These are phyloP conservation scores for Endocalyx cinctus DNA, from an alignment of 2,329 filamentous ascomycete genomes.

Conservation along the genomic window DNA sequence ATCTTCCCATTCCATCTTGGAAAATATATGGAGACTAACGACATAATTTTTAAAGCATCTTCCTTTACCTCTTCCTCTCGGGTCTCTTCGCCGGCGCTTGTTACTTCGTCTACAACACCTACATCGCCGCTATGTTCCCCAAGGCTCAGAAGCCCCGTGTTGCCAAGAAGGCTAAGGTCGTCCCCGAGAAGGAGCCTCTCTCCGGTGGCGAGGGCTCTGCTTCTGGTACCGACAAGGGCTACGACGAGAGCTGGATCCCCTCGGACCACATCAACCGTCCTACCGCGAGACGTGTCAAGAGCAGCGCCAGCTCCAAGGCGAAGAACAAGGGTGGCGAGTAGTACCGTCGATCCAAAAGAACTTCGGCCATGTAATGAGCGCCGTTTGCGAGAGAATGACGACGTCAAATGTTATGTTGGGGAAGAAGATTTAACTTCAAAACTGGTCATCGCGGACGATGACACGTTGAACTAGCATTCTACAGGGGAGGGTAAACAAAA, in stretches of 20 bases:
- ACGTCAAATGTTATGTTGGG: too few species aligned
- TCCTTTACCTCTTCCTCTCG: slow-evolving; percentile 90
- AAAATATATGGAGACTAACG: background rate
- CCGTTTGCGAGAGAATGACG: too few species aligned
- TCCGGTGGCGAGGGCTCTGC: slow-evolving; percentile 68
- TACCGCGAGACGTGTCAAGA: slow-evolving; percentile 63
- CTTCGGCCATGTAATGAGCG: too few species aligned
- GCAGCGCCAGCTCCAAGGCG: slow-evolving; percentile 43
- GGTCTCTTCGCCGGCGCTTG: slow-evolving; percentile 72
- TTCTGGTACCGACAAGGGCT: slow-evolving; percentile 64
- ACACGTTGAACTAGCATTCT: too few species aligned
- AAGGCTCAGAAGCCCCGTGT: slow-evolving; percentile 65
- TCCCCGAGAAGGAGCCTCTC: slow-evolving; percentile 53
- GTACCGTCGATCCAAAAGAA: too few species aligned
- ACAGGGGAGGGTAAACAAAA: too few species aligned
- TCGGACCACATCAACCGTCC: slow-evolving; percentile 85
- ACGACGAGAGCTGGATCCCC: slow-evolving; percentile 93
- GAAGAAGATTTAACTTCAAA: too few species aligned
- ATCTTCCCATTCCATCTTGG: too few species aligned
- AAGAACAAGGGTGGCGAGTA: slow-evolving; percentile 31
- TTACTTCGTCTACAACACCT: slow-evolving; percentile 98
- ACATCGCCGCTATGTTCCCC: slow-evolving; percentile 93
- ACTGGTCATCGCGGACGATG: too few species aligned
- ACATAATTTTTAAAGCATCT: slow-evolving; percentile 61
- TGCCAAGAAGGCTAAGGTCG: slow-evolving; percentile 47